Evolutionary conservation across 2,329 filamentous ascomycete species (phyloP).

Genomic region (Leptographium flavum): DNA sequence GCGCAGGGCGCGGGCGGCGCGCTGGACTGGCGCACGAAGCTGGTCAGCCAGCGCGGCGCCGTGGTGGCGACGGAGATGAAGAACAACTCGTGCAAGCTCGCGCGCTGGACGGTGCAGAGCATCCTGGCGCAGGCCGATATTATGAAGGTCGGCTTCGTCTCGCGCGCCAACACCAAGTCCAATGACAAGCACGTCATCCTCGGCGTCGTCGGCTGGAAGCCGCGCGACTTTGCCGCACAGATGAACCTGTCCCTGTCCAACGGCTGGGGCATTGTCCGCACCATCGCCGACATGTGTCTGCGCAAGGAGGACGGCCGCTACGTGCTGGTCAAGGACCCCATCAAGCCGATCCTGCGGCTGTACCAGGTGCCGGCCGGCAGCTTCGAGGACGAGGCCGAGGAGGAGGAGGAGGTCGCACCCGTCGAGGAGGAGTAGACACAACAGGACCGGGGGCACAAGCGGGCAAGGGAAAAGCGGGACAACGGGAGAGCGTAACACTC

Average conservation of each 20-base stretch:
- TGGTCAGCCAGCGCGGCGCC: constrained; percentile 86
- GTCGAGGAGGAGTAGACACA: constrained; percentile 19
- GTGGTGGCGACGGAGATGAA: constrained; percentile 99
- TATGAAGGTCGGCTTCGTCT: constrained; percentile 98
- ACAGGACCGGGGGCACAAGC: too few relatives aligned
- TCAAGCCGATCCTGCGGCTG: constrained; percentile 86
- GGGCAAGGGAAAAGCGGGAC: too few relatives aligned
- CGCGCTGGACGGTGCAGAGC: constrained; percentile 91
- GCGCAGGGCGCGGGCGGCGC: constrained; percentile 89
- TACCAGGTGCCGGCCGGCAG: constrained; percentile 81
- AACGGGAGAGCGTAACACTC: too few relatives aligned
- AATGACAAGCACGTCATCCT: constrained; percentile 92
- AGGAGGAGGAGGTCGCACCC: constrained; percentile 39
- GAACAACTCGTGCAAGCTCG: constrained; percentile 99
- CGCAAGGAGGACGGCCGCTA: constrained; percentile 69
- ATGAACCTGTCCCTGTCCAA: constrained; percentile 97
- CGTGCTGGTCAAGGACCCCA: constrained; percentile 77
- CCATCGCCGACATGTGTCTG: constrained; percentile 88
- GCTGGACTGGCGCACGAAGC: constrained; percentile 92
- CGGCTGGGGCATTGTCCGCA: constrained; percentile 97
- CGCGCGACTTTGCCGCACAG: constrained; percentile 87
- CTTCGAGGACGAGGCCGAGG: constrained; percentile 82
- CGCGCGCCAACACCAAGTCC: constrained; percentile 78
- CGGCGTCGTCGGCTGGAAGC: constrained; percentile 95
- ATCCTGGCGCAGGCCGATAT: constrained; percentile 94